Percentiles rank a stretch among this genome's conserved stretches.
Conservation (phyloP, 495 filamentous ascomycete genomes). For the Aspergillus taichungensis region DNA sequence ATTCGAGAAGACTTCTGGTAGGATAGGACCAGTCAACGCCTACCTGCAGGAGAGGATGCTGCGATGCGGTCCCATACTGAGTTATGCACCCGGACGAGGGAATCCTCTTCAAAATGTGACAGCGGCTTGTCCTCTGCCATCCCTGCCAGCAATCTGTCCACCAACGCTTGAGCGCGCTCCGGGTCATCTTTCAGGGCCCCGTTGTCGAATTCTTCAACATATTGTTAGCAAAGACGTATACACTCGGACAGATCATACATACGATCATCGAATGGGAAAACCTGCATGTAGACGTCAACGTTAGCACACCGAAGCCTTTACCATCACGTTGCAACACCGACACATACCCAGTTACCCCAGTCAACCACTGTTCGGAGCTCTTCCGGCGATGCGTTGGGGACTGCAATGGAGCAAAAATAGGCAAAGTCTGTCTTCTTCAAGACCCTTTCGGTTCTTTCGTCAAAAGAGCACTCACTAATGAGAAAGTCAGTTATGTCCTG, state of each 20-base stretch:
- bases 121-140: slow-evolving; percentile 6
- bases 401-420: slow-evolving; percentile 13
- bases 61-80: slow-evolving; percentile 14
- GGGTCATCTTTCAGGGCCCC: slow-evolving; percentile 17
- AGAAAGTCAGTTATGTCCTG: background rate
- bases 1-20: background rate
- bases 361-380: slow-evolving; percentile 21
- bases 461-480: slow-evolving; percentile 8
- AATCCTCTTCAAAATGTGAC: background rate
- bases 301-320: background rate
- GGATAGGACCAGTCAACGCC: background rate
- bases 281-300: slow-evolving; percentile 4
- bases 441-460: slow-evolving; percentile 1
- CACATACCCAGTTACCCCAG: slow-evolving; percentile 26
- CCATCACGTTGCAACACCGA: too few relatives aligned
- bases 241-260: background rate
- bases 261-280: slow-evolving; percentile 22
- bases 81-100: slow-evolving; percentile 11
- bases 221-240: background rate
- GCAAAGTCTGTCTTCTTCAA: slow-evolving; percentile 9
- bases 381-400: slow-evolving; percentile 11
- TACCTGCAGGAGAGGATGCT: slow-evolving; percentile 6
- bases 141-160: slow-evolving; percentile 15
- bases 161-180: slow-evolving; percentile 9
- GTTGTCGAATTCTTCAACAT: slow-evolving; percentile 22